Base-by-base conservation (phyloP, 768 basidiomycete genomes). In the Serpula lacrymans region DNA sequence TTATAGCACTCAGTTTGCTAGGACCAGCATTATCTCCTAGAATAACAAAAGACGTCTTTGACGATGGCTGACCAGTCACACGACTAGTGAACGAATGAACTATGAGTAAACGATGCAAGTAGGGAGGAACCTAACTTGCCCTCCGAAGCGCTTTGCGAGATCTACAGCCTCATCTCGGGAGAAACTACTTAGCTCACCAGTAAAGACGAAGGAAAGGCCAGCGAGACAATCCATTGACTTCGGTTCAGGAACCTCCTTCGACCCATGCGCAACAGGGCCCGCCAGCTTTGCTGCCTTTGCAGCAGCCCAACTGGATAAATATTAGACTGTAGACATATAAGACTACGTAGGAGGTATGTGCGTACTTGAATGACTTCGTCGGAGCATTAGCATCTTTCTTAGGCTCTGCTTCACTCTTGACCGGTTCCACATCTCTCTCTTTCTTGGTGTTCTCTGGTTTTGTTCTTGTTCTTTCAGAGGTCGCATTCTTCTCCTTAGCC, bases 181-280 rank as follows among this genome's bases (percentile, higher is more conserved):
- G 49, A 98, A 81, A 43, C 84, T 86, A 34, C 74, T 78, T 33
- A 98, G 64, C 52, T 99, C 95, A 12, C 94, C 96, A 0, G 96
- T 98, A 49, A 99, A 99, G 16, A 99, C 95, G 54, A 99, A 86
- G 0, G 90, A 75, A 17, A 98, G 70, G 0, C 94, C 94, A 0
- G 82, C 76, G 7, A 99, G 71, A 55, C 88, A 91, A 31, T 91
- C 80, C 0, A 88, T 88, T 11, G 77, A 71, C 54, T 85, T 89
- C n/a, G 71, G 68, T 18, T 84, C 76, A 0, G 85, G 85, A 4
- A 84, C 66, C 11, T 69, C 58, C 55, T 81, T 84, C 13, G 75
- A 72, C 0, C 82, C 82, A 2, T 69, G 68, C 35, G 66, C 69
- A n/a, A 68, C 58, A 0, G 83, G 83, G 0, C 79, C 78, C 0